Evolutionary conservation across 176 grass and related monocot species (phyloP).

Genomic region (Oryza rufipogon): DNA sequence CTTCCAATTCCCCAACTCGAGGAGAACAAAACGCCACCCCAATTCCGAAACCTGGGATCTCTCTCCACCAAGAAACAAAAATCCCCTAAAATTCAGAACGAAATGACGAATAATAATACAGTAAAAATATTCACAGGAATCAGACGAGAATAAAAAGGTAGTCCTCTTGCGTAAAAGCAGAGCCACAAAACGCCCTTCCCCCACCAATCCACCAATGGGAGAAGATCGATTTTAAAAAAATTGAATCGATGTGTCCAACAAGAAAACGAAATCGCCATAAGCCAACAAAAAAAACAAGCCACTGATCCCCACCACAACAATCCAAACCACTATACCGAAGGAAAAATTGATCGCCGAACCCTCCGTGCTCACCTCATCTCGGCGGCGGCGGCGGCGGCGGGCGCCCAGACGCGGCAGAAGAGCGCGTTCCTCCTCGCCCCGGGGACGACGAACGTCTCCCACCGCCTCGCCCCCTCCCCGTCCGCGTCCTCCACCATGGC

Average conservation of each 20-base stretch:
- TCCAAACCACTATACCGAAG: neutral
- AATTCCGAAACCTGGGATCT: neutral
- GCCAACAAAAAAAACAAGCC: constrained; percentile 13
- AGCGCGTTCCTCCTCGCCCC: constrained; percentile 77
- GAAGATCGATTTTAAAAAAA: neutral
- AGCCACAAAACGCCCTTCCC: neutral
- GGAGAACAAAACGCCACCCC: neutral
- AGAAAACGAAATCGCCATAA: constrained; percentile 31
- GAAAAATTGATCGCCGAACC: constrained; percentile 33
- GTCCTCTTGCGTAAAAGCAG: neutral
- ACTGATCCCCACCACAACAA: neutral
- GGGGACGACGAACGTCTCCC: constrained; percentile 56
- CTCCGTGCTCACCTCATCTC: constrained; percentile 64
- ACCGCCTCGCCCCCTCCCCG: constrained; percentile 22
- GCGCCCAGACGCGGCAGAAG: constrained; percentile 84
- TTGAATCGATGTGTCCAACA: neutral
- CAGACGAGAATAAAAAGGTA: neutral
- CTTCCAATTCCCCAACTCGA: neutral
- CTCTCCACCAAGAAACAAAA: neutral
- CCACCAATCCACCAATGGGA: neutral
- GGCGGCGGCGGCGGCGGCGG: constrained; percentile 15
- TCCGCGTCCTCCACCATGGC: constrained; percentile 44
- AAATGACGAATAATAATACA: neutral
- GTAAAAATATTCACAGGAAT: no score
- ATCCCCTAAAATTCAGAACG: neutral